phyloP scores from a whole-genome alignment of 2,329 filamentous ascomycete species.

The Ophiostoma novo-ulmi region DNA sequence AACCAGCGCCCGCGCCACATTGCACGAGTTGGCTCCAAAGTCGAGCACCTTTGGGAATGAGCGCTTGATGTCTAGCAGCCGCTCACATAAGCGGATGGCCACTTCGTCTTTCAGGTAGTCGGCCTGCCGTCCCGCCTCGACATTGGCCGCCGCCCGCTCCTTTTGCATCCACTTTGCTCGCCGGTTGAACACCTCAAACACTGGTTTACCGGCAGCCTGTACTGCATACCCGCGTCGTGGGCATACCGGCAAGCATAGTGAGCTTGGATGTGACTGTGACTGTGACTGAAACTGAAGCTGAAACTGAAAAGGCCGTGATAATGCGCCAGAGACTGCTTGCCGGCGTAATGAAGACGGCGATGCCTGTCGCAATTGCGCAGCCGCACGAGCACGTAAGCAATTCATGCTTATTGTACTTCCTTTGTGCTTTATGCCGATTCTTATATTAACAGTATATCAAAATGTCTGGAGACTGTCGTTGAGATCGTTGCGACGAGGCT shows the following conservation, averaged over 20 bases:
- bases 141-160: conserved; percentile 70
- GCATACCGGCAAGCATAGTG: neutral
- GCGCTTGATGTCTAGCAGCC: conserved; percentile 88
- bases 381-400: conserved; percentile 22
- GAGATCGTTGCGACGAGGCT: neutral
- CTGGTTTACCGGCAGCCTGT: conserved; percentile 68
- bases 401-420: conserved; percentile 22
- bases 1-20: conserved; percentile 78
- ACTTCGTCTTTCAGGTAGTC: conserved; percentile 95
- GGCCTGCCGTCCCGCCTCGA: conserved; percentile 67
- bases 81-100: conserved; percentile 74
- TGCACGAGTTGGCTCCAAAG: conserved; percentile 91
- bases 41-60: conserved; percentile 80
- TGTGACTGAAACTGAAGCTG: neutral
- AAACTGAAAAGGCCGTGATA: neutral
- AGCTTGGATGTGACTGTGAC: neutral
- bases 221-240: conserved; percentile 63
- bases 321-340: conserved; percentile 59
- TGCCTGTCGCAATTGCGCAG: conserved; percentile 5
- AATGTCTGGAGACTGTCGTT: neutral
- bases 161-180: conserved; percentile 85
- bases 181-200: conserved; percentile 86
- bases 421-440: neutral
- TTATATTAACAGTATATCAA: neutral
- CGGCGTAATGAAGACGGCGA: conserved; percentile 41